Evolutionary conservation across 306 rosid genomes (phyloP), one percentile per base, ranked within the genome.

Genomic region (Prunus campanulata): DNA sequence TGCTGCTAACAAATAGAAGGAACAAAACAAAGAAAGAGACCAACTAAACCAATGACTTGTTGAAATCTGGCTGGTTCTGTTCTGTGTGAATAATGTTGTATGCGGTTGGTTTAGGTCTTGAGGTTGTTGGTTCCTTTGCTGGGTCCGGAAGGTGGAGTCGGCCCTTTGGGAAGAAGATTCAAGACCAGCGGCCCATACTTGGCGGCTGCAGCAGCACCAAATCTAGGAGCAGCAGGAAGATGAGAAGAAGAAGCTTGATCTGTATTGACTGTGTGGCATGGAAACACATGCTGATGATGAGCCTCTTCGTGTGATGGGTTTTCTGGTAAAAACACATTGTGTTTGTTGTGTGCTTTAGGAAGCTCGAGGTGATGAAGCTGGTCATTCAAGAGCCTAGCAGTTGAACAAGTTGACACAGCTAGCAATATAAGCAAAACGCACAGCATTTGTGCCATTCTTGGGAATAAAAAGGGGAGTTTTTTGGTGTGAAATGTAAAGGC

Each of bases 161-260:
- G 1, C 7, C 90, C 94, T n/a, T 85, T 95, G 3, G 99, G 93
- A 10, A 95, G 93, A 91, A 87, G 88, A 72, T 75, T 82, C 22
- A 95, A 76, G 27, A 87, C 16, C 78, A 90, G 27, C 0, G 87
- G 24, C 8, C 79, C 77, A 11, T 81, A 81, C 75, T 86, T 87
- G 3, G 66, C 32, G 50, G 7, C 54, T 32, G 27, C 77, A 8
- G 68, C 69, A 10, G 84, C 55, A 50, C 68, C 73, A 51, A 57
- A 29, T 51, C 86, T 78, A 20, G 67, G 74, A 27, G 71, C 42
- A 35, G 52, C 52, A 1, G 66, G 9, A 60, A 8, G 15, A 11
- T 25, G 9, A 25, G 18, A 30, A 24, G 8, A 8, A 60, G 68
- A 63, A 14, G 44, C 68, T 63, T 14, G 19, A 63, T 63, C 20